These are phyloP conservation scores for Naganishia friedmannii DNA, from an alignment of 768 basidiomycete genomes.

Conservation along the genomic window DNA sequence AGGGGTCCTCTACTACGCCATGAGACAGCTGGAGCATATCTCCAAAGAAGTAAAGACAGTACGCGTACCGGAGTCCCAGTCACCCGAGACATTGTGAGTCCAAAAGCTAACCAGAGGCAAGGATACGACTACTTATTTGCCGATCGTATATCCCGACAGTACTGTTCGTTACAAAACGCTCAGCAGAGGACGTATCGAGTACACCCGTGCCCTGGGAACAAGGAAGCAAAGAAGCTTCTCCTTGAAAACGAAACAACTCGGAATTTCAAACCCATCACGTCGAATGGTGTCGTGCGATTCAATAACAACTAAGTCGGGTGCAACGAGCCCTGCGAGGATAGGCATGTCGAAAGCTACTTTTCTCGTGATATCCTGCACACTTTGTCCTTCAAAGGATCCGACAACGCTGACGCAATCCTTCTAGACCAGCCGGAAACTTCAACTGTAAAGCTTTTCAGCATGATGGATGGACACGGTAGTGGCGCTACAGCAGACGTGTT, in stretches of 20 bases:
- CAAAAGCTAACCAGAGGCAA: too few species aligned
- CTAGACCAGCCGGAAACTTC: conserved; percentile 19
- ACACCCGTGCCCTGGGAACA: too few species aligned
- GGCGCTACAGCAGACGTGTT: conserved; percentile 78
- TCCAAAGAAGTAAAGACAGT: too few species aligned
- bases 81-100: too few species aligned
- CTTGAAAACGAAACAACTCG: background rate
- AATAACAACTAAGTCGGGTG: conserved; percentile 75
- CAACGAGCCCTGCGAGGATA: conserved; percentile 90
- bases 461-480: conserved; percentile 73
- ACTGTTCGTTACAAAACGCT: too few species aligned
- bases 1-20: too few species aligned
- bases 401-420: background rate
- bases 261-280: background rate
- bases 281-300: conserved; percentile 52
- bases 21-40: too few species aligned
- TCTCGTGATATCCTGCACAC: conserved; percentile 58
- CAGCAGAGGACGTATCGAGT: too few species aligned
- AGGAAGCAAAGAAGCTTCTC: conserved; percentile 4
- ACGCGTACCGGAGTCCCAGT: too few species aligned
- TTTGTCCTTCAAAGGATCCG: background rate
- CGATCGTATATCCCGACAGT: too few species aligned
- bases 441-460: conserved; percentile 57
- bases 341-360: conserved; percentile 68
- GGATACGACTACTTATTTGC: too few species aligned